These are phyloP conservation scores for Elsinoe necatrix DNA, from an alignment of 2,329 filamentous ascomycete species.

Conservation along the genomic window DNA sequence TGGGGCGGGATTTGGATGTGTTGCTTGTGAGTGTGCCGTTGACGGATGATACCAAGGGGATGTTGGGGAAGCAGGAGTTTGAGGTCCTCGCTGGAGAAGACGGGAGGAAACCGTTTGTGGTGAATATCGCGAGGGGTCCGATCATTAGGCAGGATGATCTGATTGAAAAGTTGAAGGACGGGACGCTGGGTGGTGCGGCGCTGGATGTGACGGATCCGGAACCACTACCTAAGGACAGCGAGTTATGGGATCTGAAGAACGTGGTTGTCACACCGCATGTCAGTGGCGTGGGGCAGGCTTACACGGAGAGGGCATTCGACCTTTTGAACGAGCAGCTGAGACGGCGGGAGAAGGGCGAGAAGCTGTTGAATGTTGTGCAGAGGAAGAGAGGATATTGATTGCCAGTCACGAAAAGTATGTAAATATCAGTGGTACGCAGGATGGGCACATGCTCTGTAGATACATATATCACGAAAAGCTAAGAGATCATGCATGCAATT, in stretches of 20 bases:
- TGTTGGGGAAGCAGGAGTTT: conserved; percentile 50
- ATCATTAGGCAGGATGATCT: conserved; percentile 56
- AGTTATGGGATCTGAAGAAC: conserved; percentile 62
- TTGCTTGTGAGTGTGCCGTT: conserved; percentile 50
- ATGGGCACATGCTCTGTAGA: neutral
- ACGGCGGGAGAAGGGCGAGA: conserved; percentile 43
- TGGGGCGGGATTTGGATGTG: conserved; percentile 48
- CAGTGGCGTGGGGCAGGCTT: conserved; percentile 47
- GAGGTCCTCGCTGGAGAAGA: conserved; percentile 26
- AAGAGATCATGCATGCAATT: neutral
- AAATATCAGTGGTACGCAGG: neutral
- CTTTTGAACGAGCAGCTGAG: conserved; percentile 51
- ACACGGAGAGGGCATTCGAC: conserved; percentile 49
- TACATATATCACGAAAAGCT: neutral
- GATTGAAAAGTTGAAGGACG: conserved; percentile 51
- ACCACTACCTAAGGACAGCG: conserved; percentile 59
- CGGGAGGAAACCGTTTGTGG: conserved; percentile 43
- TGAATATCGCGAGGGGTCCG: conserved; percentile 62
- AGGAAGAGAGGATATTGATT: conserved; percentile 52
- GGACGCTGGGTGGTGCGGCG: conserved; percentile 56
- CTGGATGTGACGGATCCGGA: conserved; percentile 75
- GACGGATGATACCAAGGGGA: conserved; percentile 46
- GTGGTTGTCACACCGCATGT: conserved; percentile 61
- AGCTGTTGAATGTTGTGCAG: conserved; percentile 54
- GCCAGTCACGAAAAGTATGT: neutral